Evolutionary conservation across 148 eudicot species (phyloP), one percentile per base, ranked within the genome.

Genomic region (Bassia scoparia): DNA sequence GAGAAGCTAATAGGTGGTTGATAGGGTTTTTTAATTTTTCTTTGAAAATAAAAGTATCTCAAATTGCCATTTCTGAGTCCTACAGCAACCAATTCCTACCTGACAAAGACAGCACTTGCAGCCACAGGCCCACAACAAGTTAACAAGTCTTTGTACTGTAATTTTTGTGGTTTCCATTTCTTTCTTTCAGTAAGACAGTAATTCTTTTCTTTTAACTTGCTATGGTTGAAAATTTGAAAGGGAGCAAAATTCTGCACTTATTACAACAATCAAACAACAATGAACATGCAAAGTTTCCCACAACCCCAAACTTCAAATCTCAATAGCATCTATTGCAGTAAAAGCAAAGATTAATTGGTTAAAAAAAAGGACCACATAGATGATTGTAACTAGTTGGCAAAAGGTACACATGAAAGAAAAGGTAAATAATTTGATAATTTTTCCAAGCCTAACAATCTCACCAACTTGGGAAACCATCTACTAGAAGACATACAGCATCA

Each of bases 21-120:
- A 77, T 78, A 80, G 84, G 46, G 46, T 41, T 41, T 41, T 41
- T 41, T 14, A 8, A 8, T 41, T 2, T 41, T 41, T 7, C 41
- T 41, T 41, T 26, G 9, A 8, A 24, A 26, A 41, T n/a, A 43
- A 78, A 66, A 71, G 62, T 70, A 78, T 67, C 64, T 74, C 70
- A 61, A 75, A 82, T 79, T 78, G 76, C 72, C 75, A 81, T 75
- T 46, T 79, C 75, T 78, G 70, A 72, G 62, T 75, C 78, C 76
- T 71, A 83, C 81, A 70, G 69, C 83, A 41, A 71, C 68, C 76
- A 60, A 76, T 81, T 80, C 85, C 86, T 69, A 81, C 72, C 26
- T 86, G 83, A 81, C 34, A 80, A 61, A 61, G 82, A 78, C 87
- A 83, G 67, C 81, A 81, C 81, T 83, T 46, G 83, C 80, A 75